These are phyloP conservation scores for Setomelanomma holmii DNA, from an alignment of 2,329 filamentous ascomycete species.

Conservation along the genomic window DNA sequence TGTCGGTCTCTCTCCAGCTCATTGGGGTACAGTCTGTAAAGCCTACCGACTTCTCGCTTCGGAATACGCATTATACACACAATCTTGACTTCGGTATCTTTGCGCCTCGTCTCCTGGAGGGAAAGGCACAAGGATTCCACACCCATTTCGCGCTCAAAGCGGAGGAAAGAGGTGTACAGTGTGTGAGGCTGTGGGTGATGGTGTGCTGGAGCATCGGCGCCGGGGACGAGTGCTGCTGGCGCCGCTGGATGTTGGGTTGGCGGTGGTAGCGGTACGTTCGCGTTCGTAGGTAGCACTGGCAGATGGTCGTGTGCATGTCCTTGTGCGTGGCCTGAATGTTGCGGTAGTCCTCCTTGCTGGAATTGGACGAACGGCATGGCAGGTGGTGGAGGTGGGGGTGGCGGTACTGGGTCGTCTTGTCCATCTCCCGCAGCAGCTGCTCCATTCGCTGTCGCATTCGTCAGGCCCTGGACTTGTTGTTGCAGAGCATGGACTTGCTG, in stretches of 20 bases:
- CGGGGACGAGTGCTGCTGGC: not conserved
- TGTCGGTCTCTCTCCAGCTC: conserved; percentile 51
- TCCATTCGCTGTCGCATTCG: conserved; percentile 13
- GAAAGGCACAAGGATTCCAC: conserved; percentile 44
- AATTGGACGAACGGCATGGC: conserved; percentile 32
- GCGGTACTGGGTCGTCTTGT: not conserved
- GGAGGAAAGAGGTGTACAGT: conserved; percentile 41
- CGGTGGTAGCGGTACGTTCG: conserved; percentile 3
- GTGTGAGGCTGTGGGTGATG: conserved; percentile 10
- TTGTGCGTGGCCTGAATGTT: conserved; percentile 2
- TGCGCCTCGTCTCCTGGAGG: conserved; percentile 37
- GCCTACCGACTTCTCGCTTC: conserved; percentile 54
- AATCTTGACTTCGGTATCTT: conserved; percentile 40
- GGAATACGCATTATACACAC: conserved; percentile 46
- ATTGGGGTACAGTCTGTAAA: conserved; percentile 62
- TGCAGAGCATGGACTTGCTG: conserved; percentile 37
- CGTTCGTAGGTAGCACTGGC: not conserved
- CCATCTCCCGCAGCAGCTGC: not conserved
- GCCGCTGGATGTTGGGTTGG: conserved; percentile 9
- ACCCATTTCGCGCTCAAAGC: conserved; percentile 46
- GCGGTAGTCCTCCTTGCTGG: conserved; percentile 6
- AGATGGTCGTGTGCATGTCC: not conserved
- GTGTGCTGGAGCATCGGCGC: not conserved
- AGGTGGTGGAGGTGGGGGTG: conserved; percentile 15
- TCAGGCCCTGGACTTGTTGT: conserved; percentile 33